Percentiles rank a stretch among this genome's conserved stretches.
Conservation (phyloP, 1,284 basidiomycete species). For the Porphyrellus sp. region DNA sequence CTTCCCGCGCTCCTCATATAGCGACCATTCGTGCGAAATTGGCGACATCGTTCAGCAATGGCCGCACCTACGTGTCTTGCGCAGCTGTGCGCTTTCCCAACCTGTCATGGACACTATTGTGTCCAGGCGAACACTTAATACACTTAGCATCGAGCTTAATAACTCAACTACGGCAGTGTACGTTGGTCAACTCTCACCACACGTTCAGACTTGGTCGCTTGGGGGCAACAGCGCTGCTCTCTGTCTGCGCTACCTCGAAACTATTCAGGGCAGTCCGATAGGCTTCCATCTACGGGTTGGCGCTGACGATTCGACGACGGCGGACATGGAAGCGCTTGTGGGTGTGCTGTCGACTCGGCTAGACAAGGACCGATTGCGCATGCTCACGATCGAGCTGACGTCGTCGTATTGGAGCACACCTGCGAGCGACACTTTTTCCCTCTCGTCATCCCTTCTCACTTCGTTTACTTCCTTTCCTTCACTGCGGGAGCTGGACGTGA, state of each 20-base stretch:
- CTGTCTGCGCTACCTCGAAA: constrained; percentile 23
- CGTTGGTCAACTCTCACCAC: constrained; percentile 19
- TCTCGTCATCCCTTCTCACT: constrained; percentile 17
- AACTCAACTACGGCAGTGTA: constrained; percentile 23
- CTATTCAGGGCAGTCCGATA: constrained; percentile 16
- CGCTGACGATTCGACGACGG: constrained; percentile 24
- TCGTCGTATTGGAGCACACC: constrained; percentile 30
- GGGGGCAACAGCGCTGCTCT: constrained; percentile 26
- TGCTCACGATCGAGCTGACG: constrained; percentile 22
- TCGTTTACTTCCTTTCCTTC: constrained; percentile 20
- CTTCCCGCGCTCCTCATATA: constrained; percentile 30
- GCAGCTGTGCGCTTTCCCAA: constrained; percentile 25
- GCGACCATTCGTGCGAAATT: constrained; percentile 27
- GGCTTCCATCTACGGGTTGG: constrained; percentile 24
- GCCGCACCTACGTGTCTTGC: constrained; percentile 19
- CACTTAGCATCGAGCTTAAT: constrained; percentile 29
- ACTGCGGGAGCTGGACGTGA: constrained; percentile 18
- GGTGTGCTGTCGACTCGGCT: constrained; percentile 13
- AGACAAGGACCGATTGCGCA: constrained; percentile 10
- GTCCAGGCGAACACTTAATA: constrained; percentile 15
- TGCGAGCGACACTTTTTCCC: constrained; percentile 24
- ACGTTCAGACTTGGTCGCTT: constrained; percentile 24
- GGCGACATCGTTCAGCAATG: constrained; percentile 25
- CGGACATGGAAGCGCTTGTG: constrained; percentile 18
- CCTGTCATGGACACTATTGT: constrained; percentile 22